phyloP scores from a whole-genome alignment of 495 filamentous ascomycete species.

The Pyrenopolyporus hunteri region DNA sequence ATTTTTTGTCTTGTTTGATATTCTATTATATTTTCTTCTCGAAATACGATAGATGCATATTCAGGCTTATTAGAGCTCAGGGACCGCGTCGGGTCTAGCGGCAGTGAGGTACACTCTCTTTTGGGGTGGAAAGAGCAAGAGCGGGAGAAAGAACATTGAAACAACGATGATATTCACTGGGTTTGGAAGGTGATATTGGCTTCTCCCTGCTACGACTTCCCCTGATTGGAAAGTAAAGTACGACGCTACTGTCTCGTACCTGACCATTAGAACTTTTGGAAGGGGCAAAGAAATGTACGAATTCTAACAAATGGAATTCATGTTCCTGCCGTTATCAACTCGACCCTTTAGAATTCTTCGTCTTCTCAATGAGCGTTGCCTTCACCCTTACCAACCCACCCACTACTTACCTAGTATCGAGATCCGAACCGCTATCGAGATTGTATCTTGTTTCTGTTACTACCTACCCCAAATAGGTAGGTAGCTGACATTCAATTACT shows the following conservation, averaged over 20 bases:
- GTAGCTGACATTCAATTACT: too few relatives aligned
- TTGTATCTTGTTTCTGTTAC: neutral
- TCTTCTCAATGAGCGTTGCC: neutral
- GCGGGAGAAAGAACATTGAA: conserved; percentile 3
- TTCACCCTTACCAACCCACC: neutral
- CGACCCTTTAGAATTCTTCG: neutral
- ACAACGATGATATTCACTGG: conserved; percentile 22
- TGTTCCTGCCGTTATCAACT: neutral
- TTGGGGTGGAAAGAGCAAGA: neutral
- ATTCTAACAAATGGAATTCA: conserved; percentile 17
- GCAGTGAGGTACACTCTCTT: neutral
- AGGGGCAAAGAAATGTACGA: conserved; percentile 3
- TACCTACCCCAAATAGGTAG: too few relatives aligned
- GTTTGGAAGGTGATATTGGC: conserved; percentile 35
- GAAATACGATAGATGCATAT: conserved; percentile 28
- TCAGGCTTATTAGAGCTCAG: conserved; percentile 23
- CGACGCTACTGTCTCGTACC: conserved; percentile 28
- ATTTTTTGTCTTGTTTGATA: too few relatives aligned
- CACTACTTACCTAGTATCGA: neutral
- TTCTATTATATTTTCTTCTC: too few relatives aligned
- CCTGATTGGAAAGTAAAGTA: conserved; percentile 26
- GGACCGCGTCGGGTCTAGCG: conserved; percentile 11
- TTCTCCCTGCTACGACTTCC: conserved; percentile 25
- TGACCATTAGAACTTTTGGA: conserved; percentile 4
- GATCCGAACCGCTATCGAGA: neutral